Base-by-base conservation (phyloP, 305 asterid species). In the Lippia alba region DNA sequence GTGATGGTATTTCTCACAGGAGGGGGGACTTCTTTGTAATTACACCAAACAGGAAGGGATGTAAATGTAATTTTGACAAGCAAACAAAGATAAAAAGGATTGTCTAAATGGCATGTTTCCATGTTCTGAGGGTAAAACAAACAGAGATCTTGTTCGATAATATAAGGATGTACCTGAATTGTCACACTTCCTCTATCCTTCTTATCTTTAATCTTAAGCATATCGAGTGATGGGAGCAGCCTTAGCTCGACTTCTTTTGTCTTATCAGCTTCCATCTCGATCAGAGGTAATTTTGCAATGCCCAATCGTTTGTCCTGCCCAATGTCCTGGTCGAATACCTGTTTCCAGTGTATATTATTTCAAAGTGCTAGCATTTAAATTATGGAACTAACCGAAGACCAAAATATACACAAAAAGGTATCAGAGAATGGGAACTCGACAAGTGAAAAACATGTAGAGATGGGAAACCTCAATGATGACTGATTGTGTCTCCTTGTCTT, bases 401-500 rank as follows among this genome's bases (percentile, higher is more conserved):
- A 46, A 17, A 44, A 57, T 24, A 41, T 2, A 58, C 41, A 51
- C 51, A 61, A 56, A 64, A 12, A 24, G 6, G 20, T 48, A 24
- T 17, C 53, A 44, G 17, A 55, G 41, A 36, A 36, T 8, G 9
- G 9, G 41, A 61, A 45, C 12, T 6, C 39, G 82, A 74, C 60
- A 59, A 24, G 3, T 24, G 30, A 67, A 56, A 71, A 32, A 56
- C 16, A 9, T 15, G 51, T 19, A 76, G 70, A 62, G 66, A 65
- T 74, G 66, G 69, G 12, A 51, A 77, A 94, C 97, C 99, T 95
- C 99, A 39, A 95, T 5, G 61, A 81, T 70, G 74, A 92, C 85
- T 58, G 87, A 74, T 61, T 92, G 98, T n/a, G 99, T 95, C 88
- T 95, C 99, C 89, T 90, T 91, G 84, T 92, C 98, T 83, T 92